Base-by-base conservation (phyloP, 805 yeast genomes). In the Kazachstania taianensis region DNA sequence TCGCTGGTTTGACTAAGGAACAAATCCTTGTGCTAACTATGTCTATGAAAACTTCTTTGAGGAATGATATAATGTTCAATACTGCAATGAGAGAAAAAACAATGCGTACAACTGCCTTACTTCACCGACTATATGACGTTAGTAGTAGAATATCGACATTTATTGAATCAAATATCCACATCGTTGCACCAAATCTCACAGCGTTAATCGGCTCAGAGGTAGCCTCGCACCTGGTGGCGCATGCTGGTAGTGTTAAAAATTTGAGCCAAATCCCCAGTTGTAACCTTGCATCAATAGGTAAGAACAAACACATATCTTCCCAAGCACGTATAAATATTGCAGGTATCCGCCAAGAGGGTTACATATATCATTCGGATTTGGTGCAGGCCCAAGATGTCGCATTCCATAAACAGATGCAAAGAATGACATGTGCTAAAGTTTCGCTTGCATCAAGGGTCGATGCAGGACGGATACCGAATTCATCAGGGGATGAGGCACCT, bases 361-460 rank as follows among this genome's bases (percentile, higher is more conserved):
- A 73, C 49, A 48, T 86, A 3, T 82, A 70, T 53, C 61, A 73
- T 40, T 64, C 75, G 28, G 81, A 73, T 1, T 37, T 82, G 15
- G 70, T 82, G 2, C 79, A 72, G 39, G 57, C 61, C 5, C 73
- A 75, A 22, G 76, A 85, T 0, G 69, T 70, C 3, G 78, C 73
- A 25, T 55, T 70, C 16, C 66, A 77, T 34, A 73, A 71, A 37
- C 81, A 81, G 46, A 89, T 86, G 6, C 65, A 84, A 64, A 63
- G 96, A 38, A 78, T 85, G 44, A 60, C 83, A 0, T 72, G 94
- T 28, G 94, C 81, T 0, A 89, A 87, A 51, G 63, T 84, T 1
- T 68, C 82, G 0, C 61, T 92, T 5, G 92, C 95, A 0, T 85
- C 96, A 0, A 65, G 97, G 41, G 66, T 89, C 4, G 98, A 89